Percentiles rank a stretch among this genome's conserved stretches.
phyloP scores from a whole-genome alignment of 2,329 filamentous ascomycete species.

The Neodidymelliopsis sp. region DNA sequence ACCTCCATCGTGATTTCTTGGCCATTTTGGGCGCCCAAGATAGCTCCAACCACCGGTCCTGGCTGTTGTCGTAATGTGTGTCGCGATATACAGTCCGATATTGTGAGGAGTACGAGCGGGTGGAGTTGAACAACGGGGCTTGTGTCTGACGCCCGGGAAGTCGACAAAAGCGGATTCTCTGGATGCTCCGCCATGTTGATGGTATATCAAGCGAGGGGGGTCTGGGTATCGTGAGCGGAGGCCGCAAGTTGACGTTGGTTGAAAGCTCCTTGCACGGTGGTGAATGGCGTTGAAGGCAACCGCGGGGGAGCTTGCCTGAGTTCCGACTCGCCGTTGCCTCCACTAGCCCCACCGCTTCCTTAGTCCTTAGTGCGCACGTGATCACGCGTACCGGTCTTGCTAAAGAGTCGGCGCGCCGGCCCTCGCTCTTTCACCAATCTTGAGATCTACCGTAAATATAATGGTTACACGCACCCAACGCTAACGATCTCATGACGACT shows the following conservation, averaged over 20 bases:
- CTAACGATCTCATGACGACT: background rate
- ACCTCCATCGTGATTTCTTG: constrained; percentile 91
- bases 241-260: background rate
- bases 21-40: constrained; percentile 92
- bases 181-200: constrained; percentile 46
- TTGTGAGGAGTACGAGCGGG: constrained; percentile 91
- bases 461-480: background rate
- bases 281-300: constrained; percentile 7
- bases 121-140: constrained; percentile 84
- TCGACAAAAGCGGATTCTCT: constrained; percentile 54
- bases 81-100: constrained; percentile 95
- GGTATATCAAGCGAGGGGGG: background rate
- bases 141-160: constrained; percentile 66
- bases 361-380: background rate
- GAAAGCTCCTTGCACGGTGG: constrained; percentile 7
- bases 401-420: background rate
- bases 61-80: constrained; percentile 79
- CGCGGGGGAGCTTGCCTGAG: constrained; percentile 15
- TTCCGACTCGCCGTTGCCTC: background rate
- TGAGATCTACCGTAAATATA: background rate
- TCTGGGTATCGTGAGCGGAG: background rate
- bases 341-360: background rate
- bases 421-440: background rate
- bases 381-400: background rate
- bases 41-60: constrained; percentile 81